These are phyloP conservation scores for Fusarium citri DNA, from an alignment of 2,329 filamentous ascomycete species.

Conservation along the genomic window DNA sequence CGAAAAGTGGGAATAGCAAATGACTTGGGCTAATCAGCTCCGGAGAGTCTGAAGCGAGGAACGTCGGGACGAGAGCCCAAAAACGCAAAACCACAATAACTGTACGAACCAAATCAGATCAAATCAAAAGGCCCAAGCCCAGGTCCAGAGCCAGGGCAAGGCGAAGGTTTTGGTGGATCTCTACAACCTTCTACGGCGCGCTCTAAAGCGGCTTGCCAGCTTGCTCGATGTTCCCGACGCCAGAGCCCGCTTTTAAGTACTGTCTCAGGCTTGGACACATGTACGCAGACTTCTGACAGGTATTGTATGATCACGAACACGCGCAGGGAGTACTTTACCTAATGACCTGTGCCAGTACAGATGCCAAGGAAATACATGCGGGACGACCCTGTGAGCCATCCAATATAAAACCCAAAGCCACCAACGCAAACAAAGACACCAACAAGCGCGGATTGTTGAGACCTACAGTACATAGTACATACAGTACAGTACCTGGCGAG, in stretches of 20 bases:
- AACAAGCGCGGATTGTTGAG: slow-evolving; percentile 12
- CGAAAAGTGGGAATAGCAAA: slow-evolving; percentile 31
- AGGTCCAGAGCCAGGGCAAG: slow-evolving; percentile 22
- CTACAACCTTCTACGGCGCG: slow-evolving; percentile 16
- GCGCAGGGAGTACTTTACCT: slow-evolving; percentile 12
- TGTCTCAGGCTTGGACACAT: slow-evolving; percentile 11
- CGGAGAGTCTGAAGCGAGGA: slow-evolving; percentile 18
- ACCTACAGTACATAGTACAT: not conserved
- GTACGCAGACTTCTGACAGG: slow-evolving; percentile 20
- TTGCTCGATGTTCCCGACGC: slow-evolving; percentile 8
- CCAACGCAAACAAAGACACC: slow-evolving; percentile 26
- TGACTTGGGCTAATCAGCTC: slow-evolving; percentile 24
- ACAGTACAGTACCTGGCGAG: too few relatives aligned
- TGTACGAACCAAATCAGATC: not conserved
- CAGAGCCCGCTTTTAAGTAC: slow-evolving; percentile 26
- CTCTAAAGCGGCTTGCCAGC: slow-evolving; percentile 15
- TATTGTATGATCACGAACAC: slow-evolving; percentile 8
- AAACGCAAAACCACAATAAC: not conserved
- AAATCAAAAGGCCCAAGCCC: not conserved
- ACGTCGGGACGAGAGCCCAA: slow-evolving; percentile 28
- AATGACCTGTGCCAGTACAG: slow-evolving; percentile 11
- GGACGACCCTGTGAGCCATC: slow-evolving; percentile 29
- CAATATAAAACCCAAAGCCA: slow-evolving; percentile 1
- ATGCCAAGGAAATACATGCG: slow-evolving; percentile 23
- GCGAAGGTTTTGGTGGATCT: slow-evolving; percentile 25